Evolutionary conservation across 768 basidiomycete genomes (phyloP).

Genomic region (Pleurotus giganteus): DNA sequence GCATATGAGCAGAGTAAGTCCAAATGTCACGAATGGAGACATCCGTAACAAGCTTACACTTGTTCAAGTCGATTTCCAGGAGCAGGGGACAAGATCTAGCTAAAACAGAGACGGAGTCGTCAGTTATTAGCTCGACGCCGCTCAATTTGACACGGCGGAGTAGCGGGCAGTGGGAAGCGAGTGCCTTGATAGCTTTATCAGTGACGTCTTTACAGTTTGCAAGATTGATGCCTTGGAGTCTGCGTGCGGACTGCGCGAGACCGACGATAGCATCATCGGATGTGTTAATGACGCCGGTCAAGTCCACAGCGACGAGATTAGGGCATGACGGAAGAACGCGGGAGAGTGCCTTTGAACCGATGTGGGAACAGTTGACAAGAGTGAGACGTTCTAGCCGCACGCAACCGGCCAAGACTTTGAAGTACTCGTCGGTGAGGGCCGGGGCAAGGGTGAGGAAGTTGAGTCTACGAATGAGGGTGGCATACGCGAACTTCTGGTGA

Average conservation of each 20-base stretch:
- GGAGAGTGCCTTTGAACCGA: conserved; percentile 63
- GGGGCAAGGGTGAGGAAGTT: conserved; percentile 77
- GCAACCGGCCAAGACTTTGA: conserved; percentile 71
- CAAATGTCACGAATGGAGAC: conserved; percentile 80
- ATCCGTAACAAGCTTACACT: conserved; percentile 78
- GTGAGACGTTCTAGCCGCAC: conserved; percentile 85
- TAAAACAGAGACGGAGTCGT: conserved; percentile 71
- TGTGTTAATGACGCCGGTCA: conserved; percentile 68
- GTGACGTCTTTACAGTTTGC: conserved; percentile 79
- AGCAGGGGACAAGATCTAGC: conserved; percentile 80
- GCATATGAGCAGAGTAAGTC: conserved; percentile 76
- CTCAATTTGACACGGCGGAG: conserved; percentile 90
- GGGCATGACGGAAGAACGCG: conserved; percentile 66
- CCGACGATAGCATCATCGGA: conserved; percentile 71
- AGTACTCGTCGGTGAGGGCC: conserved; percentile 71
- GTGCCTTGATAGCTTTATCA: conserved; percentile 70
- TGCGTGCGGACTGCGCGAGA: conserved; percentile 66
- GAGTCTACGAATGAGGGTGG: conserved; percentile 84
- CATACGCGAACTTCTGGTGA: conserved; percentile 82
- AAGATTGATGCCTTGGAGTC: conserved; percentile 90
- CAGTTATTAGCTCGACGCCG: conserved; percentile 72
- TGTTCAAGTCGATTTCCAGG: conserved; percentile 91
- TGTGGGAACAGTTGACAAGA: conserved; percentile 70
- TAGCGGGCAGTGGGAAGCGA: conserved; percentile 72
- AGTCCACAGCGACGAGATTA: conserved; percentile 84